phyloP scores from a whole-genome alignment of 2,329 filamentous ascomycete species.

The Aureobasidium sp. region DNA sequence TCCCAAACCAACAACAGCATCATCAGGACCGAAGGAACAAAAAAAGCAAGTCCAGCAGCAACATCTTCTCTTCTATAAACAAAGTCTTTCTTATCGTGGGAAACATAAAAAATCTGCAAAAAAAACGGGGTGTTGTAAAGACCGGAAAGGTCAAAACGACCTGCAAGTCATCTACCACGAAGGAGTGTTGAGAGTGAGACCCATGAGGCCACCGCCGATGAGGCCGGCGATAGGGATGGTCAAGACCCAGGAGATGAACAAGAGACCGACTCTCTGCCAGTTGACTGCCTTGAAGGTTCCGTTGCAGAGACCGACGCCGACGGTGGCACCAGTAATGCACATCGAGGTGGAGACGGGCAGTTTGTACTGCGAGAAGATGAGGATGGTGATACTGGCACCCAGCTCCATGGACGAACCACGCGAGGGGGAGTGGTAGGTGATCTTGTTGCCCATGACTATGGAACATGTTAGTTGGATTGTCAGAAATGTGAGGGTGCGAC shows the following conservation, averaged over 20 bases:
- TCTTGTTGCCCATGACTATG: slow-evolving; percentile 48
- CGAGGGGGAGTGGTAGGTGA: slow-evolving; percentile 53
- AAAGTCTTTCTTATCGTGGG: too few species aligned
- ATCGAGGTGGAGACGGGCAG: slow-evolving; percentile 60
- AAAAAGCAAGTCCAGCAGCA: too few species aligned
- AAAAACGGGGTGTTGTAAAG: too few species aligned
- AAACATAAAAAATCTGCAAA: too few species aligned
- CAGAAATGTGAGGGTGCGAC: too few species aligned
- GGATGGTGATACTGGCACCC: slow-evolving; percentile 55
- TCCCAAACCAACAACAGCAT: too few species aligned
- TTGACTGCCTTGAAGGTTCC: slow-evolving; percentile 54
- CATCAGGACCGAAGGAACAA: too few species aligned
- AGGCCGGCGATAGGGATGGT: slow-evolving; percentile 53
- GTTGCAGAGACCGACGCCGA: slow-evolving; percentile 56
- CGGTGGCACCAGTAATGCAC: slow-evolving; percentile 57
- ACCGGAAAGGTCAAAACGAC: too few species aligned
- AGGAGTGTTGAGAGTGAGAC: slow-evolving; percentile 57
- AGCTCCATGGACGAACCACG: slow-evolving; percentile 56
- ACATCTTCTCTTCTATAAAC: too few species aligned
- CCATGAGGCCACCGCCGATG: slow-evolving; percentile 55
- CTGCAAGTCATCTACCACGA: too few species aligned
- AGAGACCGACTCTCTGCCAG: slow-evolving; percentile 56
- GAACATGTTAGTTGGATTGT: background rate
- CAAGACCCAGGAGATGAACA: slow-evolving; percentile 55
- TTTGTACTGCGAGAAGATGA: slow-evolving; percentile 56